phyloP scores from a whole-genome alignment of 164 flowering plant species.

The Berberis thunbergii region DNA sequence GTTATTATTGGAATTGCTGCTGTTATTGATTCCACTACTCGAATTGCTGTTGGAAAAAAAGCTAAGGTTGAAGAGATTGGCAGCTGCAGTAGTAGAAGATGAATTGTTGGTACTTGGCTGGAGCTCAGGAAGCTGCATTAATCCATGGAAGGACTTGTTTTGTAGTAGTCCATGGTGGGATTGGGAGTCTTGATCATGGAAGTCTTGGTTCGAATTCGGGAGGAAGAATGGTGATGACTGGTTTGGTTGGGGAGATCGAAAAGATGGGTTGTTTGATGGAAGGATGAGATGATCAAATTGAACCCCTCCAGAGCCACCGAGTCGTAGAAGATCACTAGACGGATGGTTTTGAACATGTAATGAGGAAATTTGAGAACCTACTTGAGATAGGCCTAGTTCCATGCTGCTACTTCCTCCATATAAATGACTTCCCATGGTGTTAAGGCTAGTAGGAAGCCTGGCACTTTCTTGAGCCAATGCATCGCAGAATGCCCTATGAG shows the following conservation, averaged over 20 bases:
- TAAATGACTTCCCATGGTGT: conserved; percentile 46
- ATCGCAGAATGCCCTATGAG: conserved; percentile 90
- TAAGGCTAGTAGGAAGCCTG: conserved; percentile 48
- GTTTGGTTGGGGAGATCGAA: conserved; percentile 17
- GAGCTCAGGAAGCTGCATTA: conserved; percentile 58
- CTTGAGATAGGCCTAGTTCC: conserved; percentile 43
- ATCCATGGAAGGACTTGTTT: conserved; percentile 43
- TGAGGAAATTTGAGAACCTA: conserved; percentile 34
- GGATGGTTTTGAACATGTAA: conserved; percentile 32
- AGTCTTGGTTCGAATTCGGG: conserved; percentile 26
- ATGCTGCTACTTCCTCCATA: conserved; percentile 34
- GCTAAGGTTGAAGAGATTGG: conserved; percentile 47
- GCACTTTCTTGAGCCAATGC: conserved; percentile 86
- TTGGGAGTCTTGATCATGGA: conserved; percentile 24
- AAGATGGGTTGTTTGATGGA: conserved; percentile 20
- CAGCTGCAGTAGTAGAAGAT: conserved; percentile 18
- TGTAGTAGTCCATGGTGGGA: conserved; percentile 24
- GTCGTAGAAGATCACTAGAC: conserved; percentile 32
- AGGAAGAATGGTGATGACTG: conserved; percentile 28
- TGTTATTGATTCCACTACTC: conserved; percentile 17
- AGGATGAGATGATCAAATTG: conserved; percentile 40
- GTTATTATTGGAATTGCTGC: conserved; percentile 16
- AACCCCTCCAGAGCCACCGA: conserved; percentile 26
- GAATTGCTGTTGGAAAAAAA: conserved; percentile 35
- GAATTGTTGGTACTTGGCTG: conserved; percentile 24